A percentile compares a stretch with the other conserved stretches of the same genome.
These are phyloP conservation scores for Juncus inflexus DNA, from an alignment of 176 grass and related monocot genomes.

Conservation along the genomic window DNA sequence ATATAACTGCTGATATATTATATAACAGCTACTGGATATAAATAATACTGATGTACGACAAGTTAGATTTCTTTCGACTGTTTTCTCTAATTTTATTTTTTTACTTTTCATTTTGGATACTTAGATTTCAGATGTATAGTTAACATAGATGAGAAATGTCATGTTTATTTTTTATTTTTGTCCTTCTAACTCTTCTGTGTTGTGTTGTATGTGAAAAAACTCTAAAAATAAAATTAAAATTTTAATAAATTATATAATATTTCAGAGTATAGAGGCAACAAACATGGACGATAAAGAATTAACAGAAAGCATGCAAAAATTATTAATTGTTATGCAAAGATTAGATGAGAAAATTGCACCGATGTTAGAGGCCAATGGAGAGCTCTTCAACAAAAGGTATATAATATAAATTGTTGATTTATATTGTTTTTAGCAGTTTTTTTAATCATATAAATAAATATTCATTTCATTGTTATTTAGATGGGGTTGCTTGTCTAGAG, in stretches of 20 bases:
- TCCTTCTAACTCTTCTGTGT: too few species aligned
- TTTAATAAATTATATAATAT: slow-evolving; percentile 15
- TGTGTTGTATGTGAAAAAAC: too few species aligned
- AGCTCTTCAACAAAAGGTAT: slow-evolving; percentile 95
- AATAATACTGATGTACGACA: too few species aligned
- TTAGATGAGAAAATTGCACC: slow-evolving; percentile 85
- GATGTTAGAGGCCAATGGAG: slow-evolving; percentile 83
- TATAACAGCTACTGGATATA: too few species aligned
- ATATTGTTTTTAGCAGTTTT: slow-evolving; percentile 5
- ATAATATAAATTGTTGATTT: too few species aligned
- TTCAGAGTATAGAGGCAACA: slow-evolving; percentile 75
- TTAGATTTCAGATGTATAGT: too few species aligned
- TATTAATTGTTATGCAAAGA: slow-evolving; percentile 93
- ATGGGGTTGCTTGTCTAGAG: slow-evolving; percentile 93
- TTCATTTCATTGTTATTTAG: slow-evolving; percentile 38
- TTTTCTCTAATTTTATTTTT: slow-evolving; percentile 17
- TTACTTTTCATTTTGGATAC: background rate
- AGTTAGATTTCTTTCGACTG: too few species aligned
- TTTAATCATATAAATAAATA: slow-evolving; percentile 13
- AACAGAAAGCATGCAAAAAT: slow-evolving; percentile 86
- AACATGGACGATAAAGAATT: slow-evolving; percentile 88
- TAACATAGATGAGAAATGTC: too few species aligned
- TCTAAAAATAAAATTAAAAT: background rate
- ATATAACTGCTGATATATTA: too few species aligned
- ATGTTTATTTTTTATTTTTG: too few species aligned